phyloP scores from a whole-genome alignment of 768 basidiomycete species.

The Kwoniella heveanensis region DNA sequence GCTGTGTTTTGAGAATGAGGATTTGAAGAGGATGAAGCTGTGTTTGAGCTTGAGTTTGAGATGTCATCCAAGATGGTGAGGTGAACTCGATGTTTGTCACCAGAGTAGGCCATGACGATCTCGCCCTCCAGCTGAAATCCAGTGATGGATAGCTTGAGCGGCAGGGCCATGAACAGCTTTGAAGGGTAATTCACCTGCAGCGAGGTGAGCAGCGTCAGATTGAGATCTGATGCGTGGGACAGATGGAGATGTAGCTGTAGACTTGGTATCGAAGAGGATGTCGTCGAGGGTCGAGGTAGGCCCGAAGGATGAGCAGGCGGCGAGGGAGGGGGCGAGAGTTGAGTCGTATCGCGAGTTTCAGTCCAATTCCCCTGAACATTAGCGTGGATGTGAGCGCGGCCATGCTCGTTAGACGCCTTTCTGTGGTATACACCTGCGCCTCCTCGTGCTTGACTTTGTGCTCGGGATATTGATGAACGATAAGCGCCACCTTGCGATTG shows the following conservation, averaged over 20 bases:
- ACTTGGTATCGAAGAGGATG: conserved; percentile 61
- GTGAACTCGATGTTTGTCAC: conserved; percentile 76
- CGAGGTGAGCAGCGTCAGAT: conserved; percentile 85
- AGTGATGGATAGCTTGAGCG: conserved; percentile 88
- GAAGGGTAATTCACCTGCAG: conserved; percentile 97
- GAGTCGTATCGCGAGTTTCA: conserved; percentile 6
- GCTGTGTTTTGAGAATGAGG: too few species aligned
- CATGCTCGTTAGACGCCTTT: too few species aligned
- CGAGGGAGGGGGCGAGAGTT: conserved; percentile 25
- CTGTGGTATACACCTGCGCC: background rate
- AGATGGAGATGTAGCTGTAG: conserved; percentile 86
- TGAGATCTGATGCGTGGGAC: conserved; percentile 82
- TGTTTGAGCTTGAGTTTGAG: background rate
- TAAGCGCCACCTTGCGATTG: background rate
- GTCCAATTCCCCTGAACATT: background rate
- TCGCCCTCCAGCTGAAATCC: conserved; percentile 84
- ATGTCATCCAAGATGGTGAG: conserved; percentile 75
- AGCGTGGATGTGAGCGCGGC: background rate
- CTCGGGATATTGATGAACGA: background rate
- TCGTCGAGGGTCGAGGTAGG: conserved; percentile 9
- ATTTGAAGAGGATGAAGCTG: too few species aligned
- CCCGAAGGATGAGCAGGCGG: conserved; percentile 33
- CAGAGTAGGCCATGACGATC: conserved; percentile 88
- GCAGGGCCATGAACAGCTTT: conserved; percentile 92
- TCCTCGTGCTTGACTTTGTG: background rate